Evolutionary conservation across 768 basidiomycete genomes (phyloP).

Genomic region (Pseudohyphozyma bogoriensis): DNA sequence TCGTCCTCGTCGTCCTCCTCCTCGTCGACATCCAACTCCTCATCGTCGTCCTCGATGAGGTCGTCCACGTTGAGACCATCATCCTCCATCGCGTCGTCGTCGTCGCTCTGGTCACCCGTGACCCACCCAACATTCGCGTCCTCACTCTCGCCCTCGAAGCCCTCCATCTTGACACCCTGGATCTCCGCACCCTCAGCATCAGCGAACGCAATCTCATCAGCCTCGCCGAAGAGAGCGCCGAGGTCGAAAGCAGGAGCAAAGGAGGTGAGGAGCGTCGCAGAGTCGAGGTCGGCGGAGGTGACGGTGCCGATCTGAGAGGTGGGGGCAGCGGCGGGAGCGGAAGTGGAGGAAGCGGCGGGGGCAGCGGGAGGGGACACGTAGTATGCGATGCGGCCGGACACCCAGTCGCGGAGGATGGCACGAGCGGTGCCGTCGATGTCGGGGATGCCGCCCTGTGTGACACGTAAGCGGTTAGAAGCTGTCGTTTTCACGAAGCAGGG

Average conservation of each 20-base stretch:
- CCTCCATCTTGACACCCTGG: conserved; percentile 37
- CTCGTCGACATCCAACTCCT: too few relatives aligned
- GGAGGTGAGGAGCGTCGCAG: conserved; percentile 66
- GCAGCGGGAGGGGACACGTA: conserved; percentile 65
- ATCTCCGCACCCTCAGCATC: conserved; percentile 44
- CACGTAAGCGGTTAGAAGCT: not conserved
- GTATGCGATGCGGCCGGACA: conserved; percentile 77
- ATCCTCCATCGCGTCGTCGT: conserved; percentile 13
- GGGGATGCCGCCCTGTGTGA: conserved; percentile 87
- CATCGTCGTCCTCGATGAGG: conserved; percentile 15
- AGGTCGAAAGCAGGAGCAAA: conserved; percentile 66
- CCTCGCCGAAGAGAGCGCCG: conserved; percentile 67
- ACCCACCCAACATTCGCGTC: conserved; percentile 28
- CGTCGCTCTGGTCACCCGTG: conserved; percentile 7
- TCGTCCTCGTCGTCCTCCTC: conserved; percentile 9
- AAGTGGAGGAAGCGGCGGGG: conserved; percentile 54
- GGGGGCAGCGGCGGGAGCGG: conserved; percentile 60
- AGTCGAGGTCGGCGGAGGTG: conserved; percentile 67
- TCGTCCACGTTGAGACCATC: conserved; percentile 1
- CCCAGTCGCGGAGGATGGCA: conserved; percentile 81
- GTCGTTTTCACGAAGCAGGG: not conserved
- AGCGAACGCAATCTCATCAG: conserved; percentile 71
- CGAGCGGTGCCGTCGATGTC: conserved; percentile 74
- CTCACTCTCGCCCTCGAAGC: conserved; percentile 40
- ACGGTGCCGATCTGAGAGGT: conserved; percentile 19